phyloP scores from a whole-genome alignment of 2,329 filamentous ascomycete species.

The Chrysosporium queenslandicum region DNA sequence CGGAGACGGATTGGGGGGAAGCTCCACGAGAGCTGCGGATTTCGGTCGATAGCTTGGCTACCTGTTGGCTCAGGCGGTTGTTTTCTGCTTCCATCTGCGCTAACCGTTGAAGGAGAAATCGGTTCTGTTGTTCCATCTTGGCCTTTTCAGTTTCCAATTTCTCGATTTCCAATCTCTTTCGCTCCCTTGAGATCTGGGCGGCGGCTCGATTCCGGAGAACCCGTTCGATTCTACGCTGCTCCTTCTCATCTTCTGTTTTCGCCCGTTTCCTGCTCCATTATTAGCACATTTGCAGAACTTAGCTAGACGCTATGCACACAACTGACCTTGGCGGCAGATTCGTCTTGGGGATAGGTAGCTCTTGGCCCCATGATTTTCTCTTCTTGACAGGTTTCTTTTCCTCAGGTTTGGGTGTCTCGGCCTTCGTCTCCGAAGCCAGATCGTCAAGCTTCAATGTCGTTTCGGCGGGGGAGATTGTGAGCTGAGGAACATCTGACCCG shows the following conservation, averaged over 20 bases:
- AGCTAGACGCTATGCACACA: conserved; percentile 38
- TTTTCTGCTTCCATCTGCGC: conserved; percentile 49
- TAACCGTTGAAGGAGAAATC: conserved; percentile 56
- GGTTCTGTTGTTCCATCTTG: conserved; percentile 59
- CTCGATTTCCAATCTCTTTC: conserved; percentile 83
- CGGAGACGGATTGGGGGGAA: conserved; percentile 30
- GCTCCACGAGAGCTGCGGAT: conserved; percentile 34
- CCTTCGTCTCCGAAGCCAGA: conserved; percentile 21
- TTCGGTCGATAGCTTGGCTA: conserved; percentile 41
- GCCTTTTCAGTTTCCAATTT: conserved; percentile 59
- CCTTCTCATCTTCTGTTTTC: conserved; percentile 98
- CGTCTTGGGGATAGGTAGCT: conserved; percentile 91
- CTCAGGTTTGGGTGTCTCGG: conserved; percentile 31
- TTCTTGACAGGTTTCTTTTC: conserved; percentile 75
- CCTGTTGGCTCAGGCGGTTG: conserved; percentile 41
- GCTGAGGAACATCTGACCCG: conserved; percentile 26
- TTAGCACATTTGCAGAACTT: conserved; percentile 43
- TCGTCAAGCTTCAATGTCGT: conserved; percentile 27
- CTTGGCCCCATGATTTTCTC: conserved; percentile 97
- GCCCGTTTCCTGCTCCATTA: conserved; percentile 66
- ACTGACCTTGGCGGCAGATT: conserved; percentile 78
- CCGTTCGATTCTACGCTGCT: conserved; percentile 92
- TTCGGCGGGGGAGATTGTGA: conserved; percentile 35
- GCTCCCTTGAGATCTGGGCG: conserved; percentile 90
- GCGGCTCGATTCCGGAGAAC: conserved; percentile 93